Evolutionary conservation across 257 asterid species (phyloP).

Genomic region (Ajuga chamaepitys): DNA sequence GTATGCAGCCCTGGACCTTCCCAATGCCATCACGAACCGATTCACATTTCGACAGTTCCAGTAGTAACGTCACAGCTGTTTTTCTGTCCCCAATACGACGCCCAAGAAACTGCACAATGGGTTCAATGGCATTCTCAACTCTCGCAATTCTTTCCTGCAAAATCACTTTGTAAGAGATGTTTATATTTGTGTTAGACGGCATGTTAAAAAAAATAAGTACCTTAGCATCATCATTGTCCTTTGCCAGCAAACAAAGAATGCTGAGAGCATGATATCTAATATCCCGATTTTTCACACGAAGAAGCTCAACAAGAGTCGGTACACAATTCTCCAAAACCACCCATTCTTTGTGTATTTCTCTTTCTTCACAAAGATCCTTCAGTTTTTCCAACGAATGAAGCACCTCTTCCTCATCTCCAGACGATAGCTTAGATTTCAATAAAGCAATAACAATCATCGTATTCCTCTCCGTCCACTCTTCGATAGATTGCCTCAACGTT

Average conservation of each 20-base stretch:
- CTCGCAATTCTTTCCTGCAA: slow-evolving; percentile 48
- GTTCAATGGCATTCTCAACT: slow-evolving; percentile 35
- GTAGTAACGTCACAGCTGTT: slow-evolving; percentile 42
- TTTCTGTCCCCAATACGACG: slow-evolving; percentile 50
- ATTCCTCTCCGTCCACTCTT: slow-evolving; percentile 69
- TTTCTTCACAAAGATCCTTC: slow-evolving; percentile 46
- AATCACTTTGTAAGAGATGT: too few species aligned
- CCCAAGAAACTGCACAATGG: slow-evolving; percentile 53
- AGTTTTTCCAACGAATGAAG: slow-evolving; percentile 35
- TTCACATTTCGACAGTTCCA: slow-evolving; percentile 47
- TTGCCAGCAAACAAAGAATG: slow-evolving; percentile 45
- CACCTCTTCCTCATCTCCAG: slow-evolving; percentile 34
- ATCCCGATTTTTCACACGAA: slow-evolving; percentile 36
- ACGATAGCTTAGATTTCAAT: slow-evolving; percentile 32
- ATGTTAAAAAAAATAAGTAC: slow-evolving; percentile 20
- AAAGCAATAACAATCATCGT: slow-evolving; percentile 49
- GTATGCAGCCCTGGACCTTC: slow-evolving; percentile 57
- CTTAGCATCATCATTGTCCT: slow-evolving; percentile 52
- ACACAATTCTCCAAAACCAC: slow-evolving; percentile 51
- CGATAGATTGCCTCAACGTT: slow-evolving; percentile 62
- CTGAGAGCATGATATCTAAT: slow-evolving; percentile 41
- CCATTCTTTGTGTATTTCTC: slow-evolving; percentile 61
- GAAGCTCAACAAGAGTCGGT: slow-evolving; percentile 42
- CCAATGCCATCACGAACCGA: slow-evolving; percentile 39
- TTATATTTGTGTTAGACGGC: too few species aligned